These are phyloP conservation scores for Lathyrus sativus DNA, from an alignment of 306 rosid species.

Conservation along the genomic window DNA sequence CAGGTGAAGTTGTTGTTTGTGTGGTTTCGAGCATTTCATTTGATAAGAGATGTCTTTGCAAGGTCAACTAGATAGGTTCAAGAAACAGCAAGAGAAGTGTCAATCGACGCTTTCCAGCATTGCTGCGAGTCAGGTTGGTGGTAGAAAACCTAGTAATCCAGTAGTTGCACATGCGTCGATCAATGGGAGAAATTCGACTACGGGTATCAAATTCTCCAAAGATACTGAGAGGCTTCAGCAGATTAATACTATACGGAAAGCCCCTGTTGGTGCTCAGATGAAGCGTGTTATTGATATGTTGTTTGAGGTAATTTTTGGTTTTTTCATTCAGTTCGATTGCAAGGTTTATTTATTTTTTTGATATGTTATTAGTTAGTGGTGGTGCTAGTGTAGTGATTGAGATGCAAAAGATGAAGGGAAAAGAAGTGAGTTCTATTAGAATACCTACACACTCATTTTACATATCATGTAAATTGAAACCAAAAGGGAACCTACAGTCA, in stretches of 20 bases:
- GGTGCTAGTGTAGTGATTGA: background rate
- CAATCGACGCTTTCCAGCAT: conserved; percentile 66
- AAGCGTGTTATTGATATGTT: conserved; percentile 85
- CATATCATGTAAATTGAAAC: background rate
- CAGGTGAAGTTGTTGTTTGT: background rate
- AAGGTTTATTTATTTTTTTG: background rate
- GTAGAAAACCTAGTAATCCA: conserved; percentile 43
- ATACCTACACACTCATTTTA: too few species aligned
- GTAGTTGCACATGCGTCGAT: conserved; percentile 20
- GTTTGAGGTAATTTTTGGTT: conserved; percentile 53
- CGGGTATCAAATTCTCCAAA: conserved; percentile 77
- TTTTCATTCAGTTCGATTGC: background rate
- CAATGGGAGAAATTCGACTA: conserved; percentile 50
- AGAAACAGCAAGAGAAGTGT: conserved; percentile 75
- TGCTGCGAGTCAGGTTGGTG: conserved; percentile 53
- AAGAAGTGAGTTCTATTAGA: too few species aligned
- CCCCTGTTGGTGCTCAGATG: conserved; percentile 91
- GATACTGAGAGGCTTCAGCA: conserved; percentile 96
- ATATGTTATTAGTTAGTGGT: background rate
- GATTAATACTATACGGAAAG: conserved; percentile 71
- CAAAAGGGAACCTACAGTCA: background rate
- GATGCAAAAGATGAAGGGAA: too few species aligned
- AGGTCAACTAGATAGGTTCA: conserved; percentile 61
- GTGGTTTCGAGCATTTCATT: background rate
- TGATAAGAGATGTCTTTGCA: conserved; percentile 61